Evolutionary conservation across 768 basidiomycete genomes (phyloP).

Genomic region (Mycena sanguinolenta): DNA sequence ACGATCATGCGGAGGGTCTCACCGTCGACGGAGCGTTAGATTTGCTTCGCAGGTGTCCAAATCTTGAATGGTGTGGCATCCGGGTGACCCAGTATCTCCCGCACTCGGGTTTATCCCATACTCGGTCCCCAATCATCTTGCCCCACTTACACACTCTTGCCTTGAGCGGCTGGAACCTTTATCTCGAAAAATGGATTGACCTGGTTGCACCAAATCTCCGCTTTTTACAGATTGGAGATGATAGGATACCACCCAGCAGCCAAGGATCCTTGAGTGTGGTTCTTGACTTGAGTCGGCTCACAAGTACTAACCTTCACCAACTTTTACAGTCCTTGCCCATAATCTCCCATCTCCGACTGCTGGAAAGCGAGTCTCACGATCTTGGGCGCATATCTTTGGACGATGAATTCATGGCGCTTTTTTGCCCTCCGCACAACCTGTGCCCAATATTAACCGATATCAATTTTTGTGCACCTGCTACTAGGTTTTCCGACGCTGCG

Average conservation of each 20-base stretch:
- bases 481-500: too few relatives aligned
- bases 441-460: too few relatives aligned
- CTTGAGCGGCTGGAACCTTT: neutral
- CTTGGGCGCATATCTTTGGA: too few relatives aligned
- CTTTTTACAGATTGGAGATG: neutral
- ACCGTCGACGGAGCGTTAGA: neutral
- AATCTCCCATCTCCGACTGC: too few relatives aligned
- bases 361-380: too few relatives aligned
- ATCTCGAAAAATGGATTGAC: neutral
- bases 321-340: too few relatives aligned
- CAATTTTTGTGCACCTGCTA: too few relatives aligned
- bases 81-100: neutral
- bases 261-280: too few relatives aligned
- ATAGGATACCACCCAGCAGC: neutral
- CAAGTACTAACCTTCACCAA: too few relatives aligned
- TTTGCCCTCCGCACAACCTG: too few relatives aligned
- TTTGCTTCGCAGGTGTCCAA: conserved; percentile 12
- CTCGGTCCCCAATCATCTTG: neutral
- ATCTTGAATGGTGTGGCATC: neutral
- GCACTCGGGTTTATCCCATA: neutral
- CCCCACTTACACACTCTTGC: neutral
- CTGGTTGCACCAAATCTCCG: neutral
- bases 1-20: neutral
- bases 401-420: too few relatives aligned
- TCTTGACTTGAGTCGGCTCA: too few relatives aligned